A percentile compares a stretch with the other conserved stretches of the same genome.
Evolutionary conservation across 2,329 filamentous ascomycete species (phyloP).

Genomic region (Diaporthe amygdali): DNA sequence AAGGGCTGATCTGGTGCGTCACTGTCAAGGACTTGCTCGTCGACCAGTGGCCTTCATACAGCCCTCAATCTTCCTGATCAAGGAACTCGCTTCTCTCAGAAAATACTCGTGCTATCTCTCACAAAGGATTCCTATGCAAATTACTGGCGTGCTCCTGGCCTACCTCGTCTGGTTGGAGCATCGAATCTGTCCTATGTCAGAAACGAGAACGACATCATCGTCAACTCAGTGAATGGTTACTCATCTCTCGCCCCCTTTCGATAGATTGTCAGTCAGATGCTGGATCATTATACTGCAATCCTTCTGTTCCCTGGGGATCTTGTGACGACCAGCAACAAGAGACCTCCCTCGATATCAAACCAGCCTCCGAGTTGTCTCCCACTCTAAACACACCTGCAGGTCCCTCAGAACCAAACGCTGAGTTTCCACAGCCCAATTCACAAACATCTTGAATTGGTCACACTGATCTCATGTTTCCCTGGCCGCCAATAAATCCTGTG

Average conservation of each 20-base stretch:
- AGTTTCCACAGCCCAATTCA: background rate
- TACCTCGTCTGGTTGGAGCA: background rate
- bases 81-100: background rate
- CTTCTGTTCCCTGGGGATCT: background rate
- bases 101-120: background rate
- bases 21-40: background rate
- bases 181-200: background rate
- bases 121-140: background rate
- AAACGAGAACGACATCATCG: background rate
- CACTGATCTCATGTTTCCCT: background rate
- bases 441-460: background rate
- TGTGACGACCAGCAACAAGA: background rate
- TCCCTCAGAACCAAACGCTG: background rate
- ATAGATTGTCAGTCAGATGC: background rate
- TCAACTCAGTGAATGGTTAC: background rate
- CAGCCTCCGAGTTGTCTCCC: background rate
- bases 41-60: background rate
- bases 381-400: background rate
- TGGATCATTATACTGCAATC: background rate
- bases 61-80: background rate
- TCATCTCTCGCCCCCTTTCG: too few species aligned
- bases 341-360: background rate
- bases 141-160: background rate
- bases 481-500: background rate
- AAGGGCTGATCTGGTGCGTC: background rate